Conservation (phyloP, 2,329 filamentous ascomycete genomes). For the Lecanosticta acicola region DNA sequence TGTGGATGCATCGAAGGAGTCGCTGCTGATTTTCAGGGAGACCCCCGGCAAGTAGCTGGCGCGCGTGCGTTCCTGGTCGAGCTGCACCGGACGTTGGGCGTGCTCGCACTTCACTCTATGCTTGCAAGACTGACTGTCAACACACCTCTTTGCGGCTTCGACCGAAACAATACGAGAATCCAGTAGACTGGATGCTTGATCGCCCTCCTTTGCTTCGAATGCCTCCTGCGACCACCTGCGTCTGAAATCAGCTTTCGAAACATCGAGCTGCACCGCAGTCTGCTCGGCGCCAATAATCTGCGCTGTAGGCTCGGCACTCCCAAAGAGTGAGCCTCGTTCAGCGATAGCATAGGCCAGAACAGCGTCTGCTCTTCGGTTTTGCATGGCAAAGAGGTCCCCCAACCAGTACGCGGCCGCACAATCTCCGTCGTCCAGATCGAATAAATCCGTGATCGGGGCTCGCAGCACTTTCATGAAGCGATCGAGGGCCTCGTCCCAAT, state of each 20-base stretch:
- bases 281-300: slow-evolving; percentile 5
- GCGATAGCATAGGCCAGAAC: slow-evolving; percentile 23
- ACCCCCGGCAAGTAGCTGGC: slow-evolving; percentile 6
- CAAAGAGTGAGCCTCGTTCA: slow-evolving; percentile 9
- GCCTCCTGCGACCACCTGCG: slow-evolving; percentile 2
- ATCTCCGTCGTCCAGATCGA: slow-evolving; percentile 21
- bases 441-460: slow-evolving; percentile 11
- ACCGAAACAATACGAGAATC: slow-evolving; percentile 5
- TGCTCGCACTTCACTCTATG: not conserved
- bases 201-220: not conserved
- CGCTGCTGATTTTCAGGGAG: slow-evolving; percentile 5
- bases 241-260: slow-evolving; percentile 7
- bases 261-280: slow-evolving; percentile 6
- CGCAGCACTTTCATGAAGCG: slow-evolving; percentile 19
- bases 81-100: not conserved
- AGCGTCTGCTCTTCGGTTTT: slow-evolving; percentile 21
- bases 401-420: slow-evolving; percentile 26
- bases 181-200: slow-evolving; percentile 7
- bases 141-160: not conserved
- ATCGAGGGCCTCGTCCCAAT: slow-evolving; percentile 16
- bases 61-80: slow-evolving; percentile 3
- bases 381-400: slow-evolving; percentile 21
- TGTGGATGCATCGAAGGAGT: slow-evolving; percentile 6
- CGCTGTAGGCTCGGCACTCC: not conserved
- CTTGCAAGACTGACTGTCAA: not conserved